A percentile compares a stretch with the other conserved stretches of the same genome.
Evolutionary conservation across 208 protist genomes (phyloP).

Genomic region (Tetramitus jugosus): DNA sequence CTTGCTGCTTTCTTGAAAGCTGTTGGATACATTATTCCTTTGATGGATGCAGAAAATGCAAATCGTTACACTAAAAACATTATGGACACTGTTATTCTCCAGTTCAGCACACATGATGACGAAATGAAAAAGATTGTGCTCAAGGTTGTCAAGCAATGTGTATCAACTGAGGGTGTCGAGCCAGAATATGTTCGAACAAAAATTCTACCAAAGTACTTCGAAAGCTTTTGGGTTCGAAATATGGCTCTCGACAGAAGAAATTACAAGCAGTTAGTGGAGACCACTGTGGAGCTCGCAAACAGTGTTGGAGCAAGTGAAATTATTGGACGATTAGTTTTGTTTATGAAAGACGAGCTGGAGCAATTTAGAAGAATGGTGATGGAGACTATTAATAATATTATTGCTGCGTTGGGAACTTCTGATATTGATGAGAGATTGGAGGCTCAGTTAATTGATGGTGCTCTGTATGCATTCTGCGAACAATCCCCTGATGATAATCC

Average conservation of each 20-base stretch:
- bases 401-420: conserved; percentile 57
- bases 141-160: conserved; percentile 94
- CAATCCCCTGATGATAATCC: conserved; percentile 72
- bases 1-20: conserved; percentile 94
- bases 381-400: conserved; percentile 74
- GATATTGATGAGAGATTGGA: conserved; percentile 84
- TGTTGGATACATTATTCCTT: conserved; percentile 95
- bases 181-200: conserved; percentile 76
- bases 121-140: conserved; percentile 98
- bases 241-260: conserved; percentile 90
- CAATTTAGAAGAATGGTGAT: conserved; percentile 90
- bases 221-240: conserved; percentile 88
- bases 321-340: conserved; percentile 76
- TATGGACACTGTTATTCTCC: conserved; percentile 84
- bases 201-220: conserved; percentile 77
- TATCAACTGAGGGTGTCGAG: conserved; percentile 90
- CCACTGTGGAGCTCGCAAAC: conserved; percentile 87
- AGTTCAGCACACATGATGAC: conserved; percentile 87
- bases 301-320: conserved; percentile 88
- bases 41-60: conserved; percentile 95
- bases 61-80: conserved; percentile 89
- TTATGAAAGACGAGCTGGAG: conserved; percentile 96
- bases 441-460: conserved; percentile 88
- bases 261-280: conserved; percentile 78
- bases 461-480: conserved; percentile 90